Percentiles rank a stretch among this genome's conserved stretches.
These are phyloP conservation scores for Nakazawaea molendinolei DNA, from an alignment of 805 yeast species.

Conservation along the genomic window DNA sequence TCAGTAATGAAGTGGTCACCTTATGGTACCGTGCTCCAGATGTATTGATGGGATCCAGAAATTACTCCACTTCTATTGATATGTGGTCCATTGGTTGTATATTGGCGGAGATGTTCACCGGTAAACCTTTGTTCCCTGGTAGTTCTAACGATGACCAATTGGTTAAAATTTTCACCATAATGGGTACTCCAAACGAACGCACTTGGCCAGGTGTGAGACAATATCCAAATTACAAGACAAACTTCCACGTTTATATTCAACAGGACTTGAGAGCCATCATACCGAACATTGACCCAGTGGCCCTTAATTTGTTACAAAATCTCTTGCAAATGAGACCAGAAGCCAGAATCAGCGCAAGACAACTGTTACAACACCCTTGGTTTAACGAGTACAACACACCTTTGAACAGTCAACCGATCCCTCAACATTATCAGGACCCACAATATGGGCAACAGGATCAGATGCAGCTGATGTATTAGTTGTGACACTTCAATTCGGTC, in stretches of 20 bases:
- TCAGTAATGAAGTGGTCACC: conserved; percentile 95
- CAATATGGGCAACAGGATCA: conserved; percentile 18
- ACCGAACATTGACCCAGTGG: conserved; percentile 64
- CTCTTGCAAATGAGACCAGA: conserved; percentile 58
- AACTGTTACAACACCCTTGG: conserved; percentile 69
- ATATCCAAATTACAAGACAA: conserved; percentile 78
- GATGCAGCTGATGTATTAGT: too few relatives aligned
- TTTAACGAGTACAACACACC: conserved; percentile 57
- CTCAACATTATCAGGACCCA: conserved; percentile 17
- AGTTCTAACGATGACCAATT: conserved; percentile 94
- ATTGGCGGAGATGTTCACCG: conserved; percentile 97
- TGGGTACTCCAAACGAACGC: conserved; percentile 95
- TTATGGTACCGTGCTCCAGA: conserved; percentile 98
- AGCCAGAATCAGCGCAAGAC: conserved; percentile 52
- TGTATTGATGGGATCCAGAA: conserved; percentile 88
- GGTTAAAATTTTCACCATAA: conserved; percentile 79
- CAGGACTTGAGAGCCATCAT: conserved; percentile 73
- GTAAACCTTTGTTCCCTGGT: conserved; percentile 94
- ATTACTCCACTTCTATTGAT: conserved; percentile 94
- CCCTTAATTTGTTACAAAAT: conserved; percentile 57
- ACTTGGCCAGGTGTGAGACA: conserved; percentile 97
- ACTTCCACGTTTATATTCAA: conserved; percentile 80
- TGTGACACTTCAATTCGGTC: too few relatives aligned
- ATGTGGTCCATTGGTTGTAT: conserved; percentile 99
- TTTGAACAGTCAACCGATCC: conserved; percentile 11